Evolutionary conservation across 768 basidiomycete species (phyloP), one percentile per base, ranked within the genome.

Genomic region (Boletus subparvulus): DNA sequence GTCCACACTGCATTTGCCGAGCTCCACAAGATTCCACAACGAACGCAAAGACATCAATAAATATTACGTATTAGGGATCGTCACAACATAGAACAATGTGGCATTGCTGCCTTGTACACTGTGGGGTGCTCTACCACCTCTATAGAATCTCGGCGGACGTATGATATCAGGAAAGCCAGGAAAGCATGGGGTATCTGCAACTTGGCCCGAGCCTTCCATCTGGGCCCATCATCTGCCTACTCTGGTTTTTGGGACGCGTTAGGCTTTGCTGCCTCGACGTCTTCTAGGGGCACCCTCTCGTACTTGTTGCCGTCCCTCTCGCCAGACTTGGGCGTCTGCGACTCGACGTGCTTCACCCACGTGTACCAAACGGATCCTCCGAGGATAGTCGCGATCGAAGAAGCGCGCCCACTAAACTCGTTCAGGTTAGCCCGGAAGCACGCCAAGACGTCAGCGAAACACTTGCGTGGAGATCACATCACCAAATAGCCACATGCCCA

Each of bases 331-430:
- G 76, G 60, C 6, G 72, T 59, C 55, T 80, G 80, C 9, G 83
- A 78, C 70, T 93, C 91, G 60, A 78, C 64, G 69, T 92, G 86
- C 69, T 93, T 93, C 52, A 90, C 79, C 91, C 91, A 93, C 3
- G 92, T 94, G 72, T 95, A 96, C 71, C 85, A 86, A 37, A 91
- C 70, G 0, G 93, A 95, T 19, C 93, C 93, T 33, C 78, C 65
- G 30, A 95, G 84, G 67, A 96, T 96, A 60, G 83, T 85, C 3
- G 79, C 81, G 59, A 95, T 92, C 3, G 92, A 92, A 11, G 85
- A 78, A 7, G 82, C 86, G 32, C 93, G 92, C 8, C 92, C 92
- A 42, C 91, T 93, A 69, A 21, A 52, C 3, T 17, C 47, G 17
- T 37, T 36, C 30, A 17, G 14, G 19, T 69, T 41, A 63, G 45